Conservation (phyloP, 768 basidiomycete species). For the Clavaria fumosa region DNA sequence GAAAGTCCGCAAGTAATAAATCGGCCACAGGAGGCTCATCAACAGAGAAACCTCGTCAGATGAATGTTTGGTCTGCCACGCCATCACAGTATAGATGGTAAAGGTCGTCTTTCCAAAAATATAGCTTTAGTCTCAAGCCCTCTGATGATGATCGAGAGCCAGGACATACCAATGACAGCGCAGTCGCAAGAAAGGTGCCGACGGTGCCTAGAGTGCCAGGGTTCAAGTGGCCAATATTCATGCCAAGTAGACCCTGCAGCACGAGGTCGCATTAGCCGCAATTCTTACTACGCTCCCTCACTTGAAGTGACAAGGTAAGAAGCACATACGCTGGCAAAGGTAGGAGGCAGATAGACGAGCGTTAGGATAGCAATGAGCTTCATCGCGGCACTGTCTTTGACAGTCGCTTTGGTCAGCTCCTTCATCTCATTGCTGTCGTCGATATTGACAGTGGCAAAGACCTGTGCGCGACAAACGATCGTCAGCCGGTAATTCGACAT, state of each 20-base stretch:
- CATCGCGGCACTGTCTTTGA: slow-evolving; percentile 20
- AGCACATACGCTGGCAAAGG: slow-evolving; percentile 20
- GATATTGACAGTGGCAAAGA: slow-evolving; percentile 32
- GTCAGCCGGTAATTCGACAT: not conserved
- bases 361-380: slow-evolving; percentile 31
- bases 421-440: slow-evolving; percentile 31
- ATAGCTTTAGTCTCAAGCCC: too few species aligned
- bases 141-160: too few species aligned
- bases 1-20: not conserved
- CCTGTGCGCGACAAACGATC: slow-evolving; percentile 14
- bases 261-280: too few species aligned
- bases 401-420: slow-evolving; percentile 25
- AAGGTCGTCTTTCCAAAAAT: too few species aligned
- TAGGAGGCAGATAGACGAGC: slow-evolving; percentile 34
- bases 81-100: slow-evolving; percentile 40
- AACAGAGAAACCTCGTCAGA: not conserved
- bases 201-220: slow-evolving; percentile 23
- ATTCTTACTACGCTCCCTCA: not conserved
- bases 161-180: slow-evolving; percentile 30
- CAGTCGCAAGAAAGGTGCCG: slow-evolving; percentile 25
- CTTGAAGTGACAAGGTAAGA: not conserved
- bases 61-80: slow-evolving; percentile 30
- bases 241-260: slow-evolving; percentile 25
- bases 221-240: slow-evolving; percentile 19
- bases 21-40: slow-evolving; percentile 6